These are phyloP conservation scores for Solanum bulbocastanum DNA, from an alignment of 257 asterid species.

Conservation along the genomic window DNA sequence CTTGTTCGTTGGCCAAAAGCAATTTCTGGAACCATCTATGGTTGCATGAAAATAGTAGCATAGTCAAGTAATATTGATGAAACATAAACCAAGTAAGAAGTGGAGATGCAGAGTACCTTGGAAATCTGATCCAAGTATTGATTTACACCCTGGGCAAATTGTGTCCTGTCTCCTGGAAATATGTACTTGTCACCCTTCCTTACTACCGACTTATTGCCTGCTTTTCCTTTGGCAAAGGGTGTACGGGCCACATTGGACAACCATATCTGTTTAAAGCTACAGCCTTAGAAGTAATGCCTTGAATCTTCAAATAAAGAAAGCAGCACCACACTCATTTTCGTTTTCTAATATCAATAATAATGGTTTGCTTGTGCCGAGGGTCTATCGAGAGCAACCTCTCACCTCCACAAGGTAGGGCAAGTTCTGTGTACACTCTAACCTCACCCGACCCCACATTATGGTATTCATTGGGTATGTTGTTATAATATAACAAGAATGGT, in stretches of 20 bases:
- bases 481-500: not conserved
- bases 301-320: not conserved
- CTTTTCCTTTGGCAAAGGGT: conserved; percentile 13
- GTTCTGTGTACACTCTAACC: not conserved
- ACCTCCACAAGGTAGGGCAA: not conserved
- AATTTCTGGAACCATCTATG: conserved; percentile 49
- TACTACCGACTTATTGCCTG: conserved; percentile 12
- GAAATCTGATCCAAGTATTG: conserved; percentile 44
- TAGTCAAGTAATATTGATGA: not conserved
- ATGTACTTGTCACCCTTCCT: conserved; percentile 22
- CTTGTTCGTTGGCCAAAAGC: conserved; percentile 43
- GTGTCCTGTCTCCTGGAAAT: conserved; percentile 30
- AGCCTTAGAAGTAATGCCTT: not conserved
- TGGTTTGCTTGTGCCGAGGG: not conserved
- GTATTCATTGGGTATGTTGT: not conserved
- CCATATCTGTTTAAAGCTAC: conserved; percentile 35
- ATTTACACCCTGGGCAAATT: conserved; percentile 15
- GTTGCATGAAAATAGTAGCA: conserved; percentile 5
- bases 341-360: not conserved
- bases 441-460: not conserved
- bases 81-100: not conserved
- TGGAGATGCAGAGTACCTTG: conserved; percentile 28
- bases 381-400: not conserved
- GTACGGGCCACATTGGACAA: conserved; percentile 30
- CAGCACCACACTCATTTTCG: not conserved